phyloP scores from a whole-genome alignment of 768 basidiomycete species.

The Clathrus columnatus region DNA sequence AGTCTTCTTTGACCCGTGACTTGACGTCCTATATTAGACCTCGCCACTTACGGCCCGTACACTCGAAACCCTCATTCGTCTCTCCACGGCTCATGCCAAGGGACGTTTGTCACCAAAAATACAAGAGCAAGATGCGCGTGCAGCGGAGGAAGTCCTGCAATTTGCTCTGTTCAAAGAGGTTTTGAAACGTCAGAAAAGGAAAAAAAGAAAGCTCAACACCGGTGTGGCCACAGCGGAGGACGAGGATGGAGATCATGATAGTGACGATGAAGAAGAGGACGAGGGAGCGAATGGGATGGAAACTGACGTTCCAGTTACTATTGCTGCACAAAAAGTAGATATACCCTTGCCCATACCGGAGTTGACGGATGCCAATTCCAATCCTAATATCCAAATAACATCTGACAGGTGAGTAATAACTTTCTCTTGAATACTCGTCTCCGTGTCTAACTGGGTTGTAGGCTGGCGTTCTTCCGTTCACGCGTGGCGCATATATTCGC shows the following conservation, averaged over 20 bases:
- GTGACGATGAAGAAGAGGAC: conserved; percentile 29
- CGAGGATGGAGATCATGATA: conserved; percentile 34
- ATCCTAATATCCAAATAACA: conserved; percentile 19
- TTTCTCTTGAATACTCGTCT: conserved; percentile 6
- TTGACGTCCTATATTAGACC: conserved; percentile 47
- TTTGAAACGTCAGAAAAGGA: conserved; percentile 65
- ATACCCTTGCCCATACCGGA: conserved; percentile 43
- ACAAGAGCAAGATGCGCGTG: conserved; percentile 73
- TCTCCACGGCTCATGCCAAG: conserved; percentile 97
- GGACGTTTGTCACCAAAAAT: conserved; percentile 82
- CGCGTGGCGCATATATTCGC: conserved; percentile 67
- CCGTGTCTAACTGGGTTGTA: no score
- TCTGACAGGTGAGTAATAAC: conserved; percentile 55
- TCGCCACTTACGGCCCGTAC: conserved; percentile 97
- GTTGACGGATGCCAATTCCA: conserved; percentile 20
- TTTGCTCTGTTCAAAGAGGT: conserved; percentile 99
- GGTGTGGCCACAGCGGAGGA: conserved; percentile 38
- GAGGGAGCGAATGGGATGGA: not conserved
- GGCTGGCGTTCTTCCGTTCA: conserved; percentile 72
- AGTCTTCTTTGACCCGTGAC: not conserved
- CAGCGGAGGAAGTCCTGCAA: conserved; percentile 91
- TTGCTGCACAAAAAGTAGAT: conserved; percentile 22
- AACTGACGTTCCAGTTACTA: conserved; percentile 18
- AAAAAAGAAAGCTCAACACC: conserved; percentile 80
- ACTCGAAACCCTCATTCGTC: conserved; percentile 94